These are phyloP conservation scores for Coniochaeta pulveracea DNA, from an alignment of 2,329 filamentous ascomycete species.

Conservation along the genomic window DNA sequence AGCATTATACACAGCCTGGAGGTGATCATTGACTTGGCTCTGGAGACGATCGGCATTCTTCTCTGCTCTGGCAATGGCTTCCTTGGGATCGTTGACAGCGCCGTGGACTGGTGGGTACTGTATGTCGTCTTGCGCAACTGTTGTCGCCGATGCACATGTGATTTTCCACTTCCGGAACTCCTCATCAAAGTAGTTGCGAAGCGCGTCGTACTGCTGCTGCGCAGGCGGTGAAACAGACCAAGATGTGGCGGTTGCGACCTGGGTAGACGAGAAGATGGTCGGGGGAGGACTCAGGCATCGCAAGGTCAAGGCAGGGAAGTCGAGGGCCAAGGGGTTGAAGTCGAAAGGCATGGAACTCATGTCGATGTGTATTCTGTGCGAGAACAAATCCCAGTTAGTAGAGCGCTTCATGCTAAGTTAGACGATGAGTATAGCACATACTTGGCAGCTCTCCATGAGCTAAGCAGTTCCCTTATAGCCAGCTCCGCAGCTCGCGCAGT, in stretches of 20 bases:
- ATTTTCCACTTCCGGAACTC: conserved; percentile 57
- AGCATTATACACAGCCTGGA: conserved; percentile 64
- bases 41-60: conserved; percentile 49
- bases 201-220: conserved; percentile 60
- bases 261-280: conserved; percentile 71
- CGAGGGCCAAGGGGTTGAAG: conserved; percentile 76
- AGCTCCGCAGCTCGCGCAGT: conserved; percentile 76
- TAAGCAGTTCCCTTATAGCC: conserved; percentile 71
- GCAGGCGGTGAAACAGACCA: conserved; percentile 74
- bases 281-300: conserved; percentile 71
- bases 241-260: conserved; percentile 65
- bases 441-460: conserved; percentile 75
- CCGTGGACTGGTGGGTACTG: conserved; percentile 31
- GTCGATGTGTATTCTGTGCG: conserved; percentile 40
- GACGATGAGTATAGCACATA: conserved; percentile 26
- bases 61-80: conserved; percentile 36
- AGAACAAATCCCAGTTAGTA: conserved; percentile 6
- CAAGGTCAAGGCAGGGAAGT: conserved; percentile 76
- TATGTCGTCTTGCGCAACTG: conserved; percentile 37
- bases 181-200: conserved; percentile 55
- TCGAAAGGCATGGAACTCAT: conserved; percentile 52
- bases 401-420: conserved; percentile 6
- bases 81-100: conserved; percentile 29
- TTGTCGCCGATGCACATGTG: conserved; percentile 36
- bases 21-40: conserved; percentile 59